Evolutionary conservation across 1,284 basidiomycete genomes (phyloP), one percentile per base, ranked within the genome.

Genomic region (Ganoderma resinaceum): DNA sequence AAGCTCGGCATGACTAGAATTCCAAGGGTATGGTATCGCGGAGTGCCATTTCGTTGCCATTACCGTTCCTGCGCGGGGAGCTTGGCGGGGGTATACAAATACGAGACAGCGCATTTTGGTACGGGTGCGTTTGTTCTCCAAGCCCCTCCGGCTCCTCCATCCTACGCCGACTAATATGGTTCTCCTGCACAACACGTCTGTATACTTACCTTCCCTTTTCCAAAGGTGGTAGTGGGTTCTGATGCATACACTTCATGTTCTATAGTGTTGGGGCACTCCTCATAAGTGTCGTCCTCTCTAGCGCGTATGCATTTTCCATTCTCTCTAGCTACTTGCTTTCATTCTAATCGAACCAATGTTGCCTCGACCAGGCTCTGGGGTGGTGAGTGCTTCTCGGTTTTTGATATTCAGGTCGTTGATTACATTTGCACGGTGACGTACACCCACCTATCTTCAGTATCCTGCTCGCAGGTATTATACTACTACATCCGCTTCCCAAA

Each of bases 391-490:
- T 35, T 8, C 4, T 12, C n/a, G 16, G 63, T 53, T 12, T 18
- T n/a, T 5, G 12, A 6, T 16, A 23, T 38, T 5, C 3, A 4
- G 14, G 18, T 20, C n/a, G 8, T 11, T 7, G 7, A 11, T 0
- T 12, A 16, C 18, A 1, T 18, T 12, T 26, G 14, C 38, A 14
- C 23, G n/a, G 0, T 37, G 14, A 53, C 52, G 61, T 12, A 69
- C 18, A n/a, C 23, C 31, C 33, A 20, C 16, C 31, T 26, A 14
- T 31, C 70, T 3, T 46, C 59, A 89, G 89, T 87, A 31, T 86
- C 87, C 4, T 82, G 83, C 63, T 79, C 87, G 37, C 89, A 90
- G 75, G 82, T 84, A 3, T 88, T 82, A 80, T 89, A 83, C 70
- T 90, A 89, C 73, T 90, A 78, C 66, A 80, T 77, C 12, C 81